Evolutionary conservation across 805 yeast genomes (phyloP).

Genomic region (Candida incommunis): DNA sequence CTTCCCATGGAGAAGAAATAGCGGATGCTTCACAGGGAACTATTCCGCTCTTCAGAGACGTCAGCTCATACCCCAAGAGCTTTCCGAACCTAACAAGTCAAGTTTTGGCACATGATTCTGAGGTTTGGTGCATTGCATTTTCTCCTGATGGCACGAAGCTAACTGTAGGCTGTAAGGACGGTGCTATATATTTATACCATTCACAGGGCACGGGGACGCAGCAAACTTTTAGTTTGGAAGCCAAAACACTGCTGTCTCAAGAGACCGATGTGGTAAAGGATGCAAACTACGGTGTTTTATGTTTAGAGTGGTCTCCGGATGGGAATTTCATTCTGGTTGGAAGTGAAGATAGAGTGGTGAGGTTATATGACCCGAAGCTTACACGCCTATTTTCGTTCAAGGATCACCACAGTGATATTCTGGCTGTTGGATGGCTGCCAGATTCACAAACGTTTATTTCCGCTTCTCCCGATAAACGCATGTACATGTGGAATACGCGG

Average conservation of each 20-base stretch:
- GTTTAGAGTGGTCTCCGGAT: conserved; percentile 65
- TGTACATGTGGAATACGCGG: neutral
- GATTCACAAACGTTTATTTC: neutral
- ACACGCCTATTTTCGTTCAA: neutral
- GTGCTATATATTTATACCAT: conserved; percentile 6
- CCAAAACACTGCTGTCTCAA: conserved; percentile 3
- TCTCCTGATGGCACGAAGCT: conserved; percentile 63
- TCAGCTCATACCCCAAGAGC: neutral
- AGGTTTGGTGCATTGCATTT: conserved; percentile 74
- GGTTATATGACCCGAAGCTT: conserved; percentile 46
- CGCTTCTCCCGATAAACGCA: neutral
- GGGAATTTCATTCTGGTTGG: conserved; percentile 56
- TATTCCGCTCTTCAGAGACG: neutral
- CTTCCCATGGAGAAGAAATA: neutral
- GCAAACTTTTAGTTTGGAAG: neutral
- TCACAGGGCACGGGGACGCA: neutral
- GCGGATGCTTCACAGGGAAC: neutral
- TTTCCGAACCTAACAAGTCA: conserved; percentile 30
- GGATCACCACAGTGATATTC: neutral
- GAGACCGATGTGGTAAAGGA: conserved; percentile 14
- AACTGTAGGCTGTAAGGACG: conserved; percentile 35
- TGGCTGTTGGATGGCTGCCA: neutral
- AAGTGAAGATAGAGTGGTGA: conserved; percentile 54
- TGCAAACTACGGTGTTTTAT: conserved; percentile 26
- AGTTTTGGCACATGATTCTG: conserved; percentile 27